phyloP scores from a whole-genome alignment of 345 rosid species.

The Syzygium oleosum region DNA sequence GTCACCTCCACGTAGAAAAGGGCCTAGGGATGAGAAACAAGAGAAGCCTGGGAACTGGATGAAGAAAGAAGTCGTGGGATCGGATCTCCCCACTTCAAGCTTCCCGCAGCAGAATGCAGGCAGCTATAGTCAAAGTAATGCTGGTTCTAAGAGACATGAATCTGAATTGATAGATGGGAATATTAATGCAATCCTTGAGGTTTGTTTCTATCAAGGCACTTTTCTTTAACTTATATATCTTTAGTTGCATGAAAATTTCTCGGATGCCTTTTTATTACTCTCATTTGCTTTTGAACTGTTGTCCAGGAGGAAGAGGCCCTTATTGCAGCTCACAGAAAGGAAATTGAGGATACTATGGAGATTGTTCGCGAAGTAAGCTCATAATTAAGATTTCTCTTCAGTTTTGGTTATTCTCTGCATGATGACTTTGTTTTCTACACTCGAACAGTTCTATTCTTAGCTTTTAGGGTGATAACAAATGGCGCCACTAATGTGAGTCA shows the following conservation, averaged over 20 bases:
- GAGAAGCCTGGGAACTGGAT: conserved; percentile 45
- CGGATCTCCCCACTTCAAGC: conserved; percentile 35
- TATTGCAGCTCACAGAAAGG: conserved; percentile 89
- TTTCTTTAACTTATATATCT: not conserved
- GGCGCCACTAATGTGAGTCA: not conserved
- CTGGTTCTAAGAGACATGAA: conserved; percentile 34
- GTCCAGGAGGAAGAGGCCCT: conserved; percentile 89
- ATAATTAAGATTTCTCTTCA: not conserved
- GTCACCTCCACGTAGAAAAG: conserved; percentile 84
- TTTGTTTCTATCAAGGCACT: conserved; percentile 13
- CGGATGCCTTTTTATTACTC: not conserved
- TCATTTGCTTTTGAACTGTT: not conserved
- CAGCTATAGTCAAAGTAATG: conserved; percentile 31
- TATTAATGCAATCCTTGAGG: conserved; percentile 83
- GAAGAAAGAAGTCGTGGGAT: conserved; percentile 42
- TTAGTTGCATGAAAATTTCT: not conserved
- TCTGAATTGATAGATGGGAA: conserved; percentile 59
- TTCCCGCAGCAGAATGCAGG: conserved; percentile 30
- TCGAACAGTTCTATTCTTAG: not conserved
- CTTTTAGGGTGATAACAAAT: not conserved
- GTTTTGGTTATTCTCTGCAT: not conserved
- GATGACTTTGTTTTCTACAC: not conserved
- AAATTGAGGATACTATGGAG: conserved; percentile 99
- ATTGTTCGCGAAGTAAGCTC: conserved; percentile 87
- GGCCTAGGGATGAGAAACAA: conserved; percentile 56